Percentiles rank a stretch among this genome's conserved stretches.
These are phyloP conservation scores for Shiraia bambusicola DNA, from an alignment of 2,329 filamentous ascomycete species.

Conservation along the genomic window DNA sequence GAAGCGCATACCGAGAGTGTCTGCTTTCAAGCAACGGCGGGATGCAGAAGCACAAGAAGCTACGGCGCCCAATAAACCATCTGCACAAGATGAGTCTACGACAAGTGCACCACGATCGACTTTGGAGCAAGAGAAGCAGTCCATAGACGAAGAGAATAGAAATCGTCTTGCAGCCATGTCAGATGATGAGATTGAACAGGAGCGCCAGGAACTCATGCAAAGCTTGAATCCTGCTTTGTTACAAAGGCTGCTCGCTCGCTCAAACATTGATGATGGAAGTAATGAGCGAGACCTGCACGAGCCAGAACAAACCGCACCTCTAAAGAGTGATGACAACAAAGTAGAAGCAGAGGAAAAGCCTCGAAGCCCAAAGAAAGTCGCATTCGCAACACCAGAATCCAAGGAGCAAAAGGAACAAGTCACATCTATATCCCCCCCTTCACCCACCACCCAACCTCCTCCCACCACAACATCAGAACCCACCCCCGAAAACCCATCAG, in stretches of 20 bases:
- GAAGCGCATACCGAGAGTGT: conserved; percentile 66
- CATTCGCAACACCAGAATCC: conserved; percentile 30
- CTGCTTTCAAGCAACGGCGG: conserved; percentile 76
- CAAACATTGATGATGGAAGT: conserved; percentile 69
- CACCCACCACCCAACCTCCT: conserved; percentile 1
- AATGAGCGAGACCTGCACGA: conserved; percentile 43
- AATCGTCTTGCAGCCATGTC: conserved; percentile 76
- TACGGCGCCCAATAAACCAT: conserved; percentile 6
- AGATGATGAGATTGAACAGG: conserved; percentile 74
- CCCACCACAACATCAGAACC: conserved; percentile 1
- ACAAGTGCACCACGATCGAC: conserved; percentile 18
- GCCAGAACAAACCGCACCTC: conserved; percentile 9
- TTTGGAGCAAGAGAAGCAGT: conserved; percentile 61
- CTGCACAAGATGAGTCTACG: conserved; percentile 16
- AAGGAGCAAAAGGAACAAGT: conserved; percentile 5
- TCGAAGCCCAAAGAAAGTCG: conserved; percentile 35
- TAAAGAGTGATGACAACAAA: conserved; percentile 13
- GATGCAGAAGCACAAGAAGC: conserved; percentile 33
- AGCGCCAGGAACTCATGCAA: conserved; percentile 77
- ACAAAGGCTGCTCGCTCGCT: conserved; percentile 72
- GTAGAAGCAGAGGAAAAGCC: conserved; percentile 9
- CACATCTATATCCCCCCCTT: background rate
- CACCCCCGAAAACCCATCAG: conserved; percentile 48
- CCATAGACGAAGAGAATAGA: conserved; percentile 82
- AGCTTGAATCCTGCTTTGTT: conserved; percentile 74